phyloP scores from a whole-genome alignment of 768 basidiomycete species.

The Podaxis sp. region DNA sequence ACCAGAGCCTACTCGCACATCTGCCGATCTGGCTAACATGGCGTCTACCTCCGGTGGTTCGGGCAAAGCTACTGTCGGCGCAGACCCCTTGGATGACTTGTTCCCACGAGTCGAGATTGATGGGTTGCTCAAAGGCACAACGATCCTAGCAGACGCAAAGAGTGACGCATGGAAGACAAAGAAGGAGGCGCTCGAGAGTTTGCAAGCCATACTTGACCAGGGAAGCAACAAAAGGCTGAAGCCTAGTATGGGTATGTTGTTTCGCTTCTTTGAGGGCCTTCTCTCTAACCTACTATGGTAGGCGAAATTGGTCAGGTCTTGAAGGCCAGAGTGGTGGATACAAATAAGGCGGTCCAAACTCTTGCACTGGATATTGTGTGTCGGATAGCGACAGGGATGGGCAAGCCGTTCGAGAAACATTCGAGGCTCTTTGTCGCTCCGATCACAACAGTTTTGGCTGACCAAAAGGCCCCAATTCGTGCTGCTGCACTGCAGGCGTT shows the following conservation, averaged over 20 bases:
- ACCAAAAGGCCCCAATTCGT: constrained; percentile 89
- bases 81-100: constrained; percentile 87
- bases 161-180: constrained; percentile 96
- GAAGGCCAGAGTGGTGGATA: constrained; percentile 85
- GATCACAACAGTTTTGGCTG: constrained; percentile 81
- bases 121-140: constrained; percentile 76
- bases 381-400: constrained; percentile 92
- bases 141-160: constrained; percentile 79
- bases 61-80: constrained; percentile 36
- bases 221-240: constrained; percentile 92
- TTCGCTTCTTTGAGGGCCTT: constrained; percentile 4
- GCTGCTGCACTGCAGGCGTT: constrained; percentile 75
- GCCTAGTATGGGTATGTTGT: constrained; percentile 71
- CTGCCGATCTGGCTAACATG: constrained; percentile 67
- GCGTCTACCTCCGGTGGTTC: constrained; percentile 39
- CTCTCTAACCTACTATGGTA: constrained; percentile 28
- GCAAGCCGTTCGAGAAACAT: constrained; percentile 92
- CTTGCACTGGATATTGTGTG: constrained; percentile 89
- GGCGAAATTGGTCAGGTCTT: constrained; percentile 90
- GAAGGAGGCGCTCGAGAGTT: constrained; percentile 88
- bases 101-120: constrained; percentile 96
- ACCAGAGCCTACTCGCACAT: constrained; percentile 77
- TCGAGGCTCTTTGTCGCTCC: constrained; percentile 72
- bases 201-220: constrained; percentile 85
- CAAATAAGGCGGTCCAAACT: constrained; percentile 91